phyloP scores from a whole-genome alignment of 192 early-diverging fungal genomes.

The Dimargaris verticillata region DNA sequence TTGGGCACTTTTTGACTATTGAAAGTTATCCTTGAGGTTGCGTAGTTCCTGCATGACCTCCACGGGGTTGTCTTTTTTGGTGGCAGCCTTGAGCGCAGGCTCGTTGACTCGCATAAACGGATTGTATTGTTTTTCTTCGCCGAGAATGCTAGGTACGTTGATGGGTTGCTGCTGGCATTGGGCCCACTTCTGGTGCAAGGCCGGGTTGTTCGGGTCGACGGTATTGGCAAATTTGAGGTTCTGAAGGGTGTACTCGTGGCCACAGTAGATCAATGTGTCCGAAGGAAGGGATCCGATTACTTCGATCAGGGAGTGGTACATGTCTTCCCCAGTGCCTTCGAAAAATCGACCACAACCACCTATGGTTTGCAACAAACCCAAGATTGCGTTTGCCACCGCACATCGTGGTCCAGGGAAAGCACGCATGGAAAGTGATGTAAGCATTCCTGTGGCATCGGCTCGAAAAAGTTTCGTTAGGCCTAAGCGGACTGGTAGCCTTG shows the following conservation, averaged over 20 bases:
- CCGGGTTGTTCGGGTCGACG: constrained; percentile 64
- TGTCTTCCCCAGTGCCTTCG: constrained; percentile 72
- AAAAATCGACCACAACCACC: constrained; percentile 83
- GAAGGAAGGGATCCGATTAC: constrained; percentile 50
- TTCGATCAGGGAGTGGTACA: constrained; percentile 60
- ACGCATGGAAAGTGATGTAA: too few species aligned
- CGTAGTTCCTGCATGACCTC: constrained; percentile 62
- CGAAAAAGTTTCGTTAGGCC: too few species aligned
- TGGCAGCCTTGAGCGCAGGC: constrained; percentile 34
- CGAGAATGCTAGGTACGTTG: constrained; percentile 82
- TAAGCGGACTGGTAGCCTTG: too few species aligned
- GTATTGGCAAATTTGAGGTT: constrained; percentile 59
- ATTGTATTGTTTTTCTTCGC: constrained; percentile 69
- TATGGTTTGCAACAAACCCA: not conserved
- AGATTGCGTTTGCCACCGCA: too few species aligned
- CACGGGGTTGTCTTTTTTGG: constrained; percentile 43
- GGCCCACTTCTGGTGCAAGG: constrained; percentile 42
- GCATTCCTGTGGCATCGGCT: too few species aligned
- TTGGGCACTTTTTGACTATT: too few species aligned
- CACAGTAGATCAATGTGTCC: constrained; percentile 77
- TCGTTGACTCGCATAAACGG: constrained; percentile 76
- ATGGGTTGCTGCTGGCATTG: constrained; percentile 27
- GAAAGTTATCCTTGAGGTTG: constrained; percentile 61
- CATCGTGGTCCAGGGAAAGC: too few species aligned
- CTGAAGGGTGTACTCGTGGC: constrained; percentile 79